phyloP scores from a whole-genome alignment of 495 filamentous ascomycete species.

The Talaromyces borbonicus region DNA sequence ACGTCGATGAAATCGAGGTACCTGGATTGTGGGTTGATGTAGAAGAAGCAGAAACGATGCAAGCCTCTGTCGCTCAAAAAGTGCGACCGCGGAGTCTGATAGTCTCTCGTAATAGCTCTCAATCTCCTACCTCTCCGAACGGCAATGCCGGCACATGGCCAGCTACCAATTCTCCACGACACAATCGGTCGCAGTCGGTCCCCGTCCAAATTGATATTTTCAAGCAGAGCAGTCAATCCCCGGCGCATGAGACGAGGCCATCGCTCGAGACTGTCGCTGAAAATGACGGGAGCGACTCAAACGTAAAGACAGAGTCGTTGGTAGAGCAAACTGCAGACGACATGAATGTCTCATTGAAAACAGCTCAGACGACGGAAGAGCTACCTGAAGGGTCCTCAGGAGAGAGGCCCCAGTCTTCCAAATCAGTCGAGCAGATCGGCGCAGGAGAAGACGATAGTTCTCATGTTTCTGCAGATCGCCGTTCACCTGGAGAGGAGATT shows the following conservation, averaged over 20 bases:
- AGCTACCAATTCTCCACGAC: constrained; percentile 17
- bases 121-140: constrained; percentile 24
- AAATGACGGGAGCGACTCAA: constrained; percentile 22
- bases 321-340: background rate
- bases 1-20: constrained; percentile 65
- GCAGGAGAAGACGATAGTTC: background rate
- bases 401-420: background rate
- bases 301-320: background rate
- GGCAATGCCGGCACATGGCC: constrained; percentile 22
- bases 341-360: background rate
- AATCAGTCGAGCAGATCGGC: background rate
- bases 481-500: constrained; percentile 13
- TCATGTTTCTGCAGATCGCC: background rate
- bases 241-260: constrained; percentile 24
- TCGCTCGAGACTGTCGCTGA: constrained; percentile 36
- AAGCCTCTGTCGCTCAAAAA: constrained; percentile 32
- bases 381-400: too few relatives aligned
- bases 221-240: constrained; percentile 14
- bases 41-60: constrained; percentile 47
- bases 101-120: constrained; percentile 27
- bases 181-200: constrained; percentile 47
- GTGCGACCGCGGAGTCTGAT: constrained; percentile 56
- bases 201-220: constrained; percentile 25
- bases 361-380: background rate
- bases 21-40: constrained; percentile 49